Evolutionary conservation across 1,139 yeast species (phyloP).

Genomic region (Debaryomyces nepalensis): DNA sequence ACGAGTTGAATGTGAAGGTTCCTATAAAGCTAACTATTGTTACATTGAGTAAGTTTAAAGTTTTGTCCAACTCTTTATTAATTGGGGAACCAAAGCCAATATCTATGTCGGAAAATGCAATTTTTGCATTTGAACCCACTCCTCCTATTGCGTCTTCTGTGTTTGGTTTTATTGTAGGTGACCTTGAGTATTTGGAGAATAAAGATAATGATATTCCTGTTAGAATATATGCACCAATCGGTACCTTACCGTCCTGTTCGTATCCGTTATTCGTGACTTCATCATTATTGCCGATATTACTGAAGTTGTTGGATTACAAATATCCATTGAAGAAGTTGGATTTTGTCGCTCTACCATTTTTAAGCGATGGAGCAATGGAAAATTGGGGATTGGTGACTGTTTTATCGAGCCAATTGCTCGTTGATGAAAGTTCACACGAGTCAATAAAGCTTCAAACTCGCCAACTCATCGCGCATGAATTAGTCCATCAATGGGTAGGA

Average conservation of each 20-base stretch:
- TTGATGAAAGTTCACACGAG: slow-evolving; percentile 34
- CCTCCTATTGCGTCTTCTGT: slow-evolving; percentile 64
- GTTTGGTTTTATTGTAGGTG: slow-evolving; percentile 71
- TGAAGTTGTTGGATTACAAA: slow-evolving; percentile 40
- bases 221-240: slow-evolving; percentile 59
- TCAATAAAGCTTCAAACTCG: slow-evolving; percentile 35
- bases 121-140: slow-evolving; percentile 52
- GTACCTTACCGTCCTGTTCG: slow-evolving; percentile 50
- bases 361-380: slow-evolving; percentile 80
- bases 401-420: slow-evolving; percentile 54
- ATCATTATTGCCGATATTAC: slow-evolving; percentile 52
- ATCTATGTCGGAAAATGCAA: slow-evolving; percentile 27
- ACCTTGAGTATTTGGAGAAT: slow-evolving; percentile 55
- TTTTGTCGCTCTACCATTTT: slow-evolving; percentile 66
- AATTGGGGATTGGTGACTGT: slow-evolving; percentile 73
- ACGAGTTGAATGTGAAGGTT: slow-evolving; percentile 61
- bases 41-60: slow-evolving; percentile 50
- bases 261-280: slow-evolving; percentile 54
- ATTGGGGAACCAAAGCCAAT: slow-evolving; percentile 25
- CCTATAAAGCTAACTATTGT: slow-evolving; percentile 52
- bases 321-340: slow-evolving; percentile 70
- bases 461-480: slow-evolving; percentile 68
- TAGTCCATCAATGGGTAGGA: slow-evolving; percentile 82
- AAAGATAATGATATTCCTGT: slow-evolving; percentile 42
- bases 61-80: slow-evolving; percentile 52